These are phyloP conservation scores for Leccinum proliferum DNA, from an alignment of 1,284 basidiomycete genomes.

Conservation along the genomic window DNA sequence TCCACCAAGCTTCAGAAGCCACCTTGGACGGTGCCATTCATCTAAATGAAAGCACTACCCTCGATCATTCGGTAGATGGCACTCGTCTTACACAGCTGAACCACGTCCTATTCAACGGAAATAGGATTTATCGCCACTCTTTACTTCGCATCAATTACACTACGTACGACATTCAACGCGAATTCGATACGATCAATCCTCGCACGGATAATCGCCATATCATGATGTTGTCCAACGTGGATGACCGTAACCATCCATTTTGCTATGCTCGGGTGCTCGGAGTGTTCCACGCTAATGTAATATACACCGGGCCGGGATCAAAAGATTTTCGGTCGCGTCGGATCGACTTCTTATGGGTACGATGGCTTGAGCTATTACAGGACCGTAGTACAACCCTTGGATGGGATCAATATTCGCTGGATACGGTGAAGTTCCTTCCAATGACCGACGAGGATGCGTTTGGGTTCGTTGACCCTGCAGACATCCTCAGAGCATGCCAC, in stretches of 20 bases:
- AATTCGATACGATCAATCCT: not conserved
- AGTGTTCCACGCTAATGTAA: not conserved
- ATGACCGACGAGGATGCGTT: not conserved
- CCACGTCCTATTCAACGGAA: not conserved
- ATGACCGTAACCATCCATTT: not conserved
- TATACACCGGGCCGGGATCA: not conserved
- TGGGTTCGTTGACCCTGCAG: not conserved
- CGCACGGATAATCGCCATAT: not conserved
- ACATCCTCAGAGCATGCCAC: not conserved
- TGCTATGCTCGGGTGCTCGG: not conserved
- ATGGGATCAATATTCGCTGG: not conserved
- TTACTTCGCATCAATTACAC: not conserved
- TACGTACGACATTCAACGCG: not conserved
- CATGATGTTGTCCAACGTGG: not conserved
- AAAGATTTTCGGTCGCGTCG: not conserved
- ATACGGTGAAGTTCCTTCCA: conserved; percentile 1
- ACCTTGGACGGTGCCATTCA: too few species aligned
- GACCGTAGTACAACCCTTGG: not conserved
- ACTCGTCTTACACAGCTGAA: not conserved
- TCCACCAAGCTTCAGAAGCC: not conserved
- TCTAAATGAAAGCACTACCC: not conserved
- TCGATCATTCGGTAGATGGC: not conserved
- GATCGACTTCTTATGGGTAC: not conserved
- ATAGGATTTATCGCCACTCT: not conserved
- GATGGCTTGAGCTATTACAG: not conserved